Evolutionary conservation across 805 yeast genomes (phyloP), one percentile per base, ranked within the genome.

Genomic region (Kuraishia floccosa): DNA sequence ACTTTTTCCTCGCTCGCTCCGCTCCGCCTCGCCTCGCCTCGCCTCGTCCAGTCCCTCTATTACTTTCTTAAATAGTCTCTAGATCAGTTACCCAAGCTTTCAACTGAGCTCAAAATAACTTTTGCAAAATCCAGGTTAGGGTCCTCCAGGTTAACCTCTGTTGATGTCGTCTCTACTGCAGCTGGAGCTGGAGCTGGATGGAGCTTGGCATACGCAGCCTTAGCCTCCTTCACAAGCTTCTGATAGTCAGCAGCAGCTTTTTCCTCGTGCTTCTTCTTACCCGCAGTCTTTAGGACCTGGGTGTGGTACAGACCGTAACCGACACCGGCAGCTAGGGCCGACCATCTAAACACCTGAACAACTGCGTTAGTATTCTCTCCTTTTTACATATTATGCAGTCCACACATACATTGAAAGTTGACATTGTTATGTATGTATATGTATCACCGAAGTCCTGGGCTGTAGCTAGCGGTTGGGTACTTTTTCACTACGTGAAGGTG

Each of bases 261-360:
- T 33, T 63, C 61, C 47, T 74, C 82, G 33, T 65, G 71, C 49
- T 69, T 63, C 52, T 68, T 66, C 28, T 56, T 60, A 37, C 79
- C 86, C 34, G 67, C 65, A 16, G 71, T 47, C 47, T 76, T 75
- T 47, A 85, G 68, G 32, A 67, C 57, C 51, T 71, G 63, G 59
- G 93, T 82, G 68, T 85, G 94, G 56, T 69, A 69, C 41, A 85
- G 82, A 46, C 98, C 98, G 62, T 83, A 84, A 39, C 73, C 68
- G 36, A 87, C 65, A 58, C 98, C 98, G 44, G 84, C 73, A 33
- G 82, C 89, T 44, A 89, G 71, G 33, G 93, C 79, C 44, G 94
- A 66, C 77, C 91, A 89, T 77, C 97, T 84, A 53, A 87, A 72
- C 51, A 87, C 86, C 80, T 81, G 38, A n/a, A n/a, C n/a, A n/a